phyloP scores from a whole-genome alignment of 176 grass and related monocot species.

The Zea mays region Zm-B73-REFERENCE-NAM-5.0 NC_050103.1:169511501-169512000 shows the following conservation, averaged over 20 bases:
- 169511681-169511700: conserved; percentile 52
- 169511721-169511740: conserved; percentile 51
- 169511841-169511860: conserved; percentile 69
- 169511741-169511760: conserved; percentile 61
- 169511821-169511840: conserved; percentile 49
- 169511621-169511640: conserved; percentile 56
- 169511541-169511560: conserved; percentile 59
- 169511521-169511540: conserved; percentile 63
- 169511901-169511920: conserved; percentile 65
- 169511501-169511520: conserved; percentile 58
- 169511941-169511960: conserved; percentile 76
- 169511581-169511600: conserved; percentile 47
- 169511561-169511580: conserved; percentile 55
- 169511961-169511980: conserved; percentile 62
- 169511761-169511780: conserved; percentile 52
- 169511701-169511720: conserved; percentile 45
- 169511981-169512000: conserved; percentile 55
- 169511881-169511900: conserved; percentile 76
- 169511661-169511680: conserved; percentile 42
- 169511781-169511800: conserved; percentile 53
- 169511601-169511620: conserved; percentile 46
- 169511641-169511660: conserved; percentile 54
- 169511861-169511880: conserved; percentile 45
- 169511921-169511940: conserved; percentile 57
- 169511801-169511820: conserved; percentile 47